Base-by-base conservation (phyloP, 371 early-diverging fungal genomes). In the Apophysomyces ossiformis region DNA sequence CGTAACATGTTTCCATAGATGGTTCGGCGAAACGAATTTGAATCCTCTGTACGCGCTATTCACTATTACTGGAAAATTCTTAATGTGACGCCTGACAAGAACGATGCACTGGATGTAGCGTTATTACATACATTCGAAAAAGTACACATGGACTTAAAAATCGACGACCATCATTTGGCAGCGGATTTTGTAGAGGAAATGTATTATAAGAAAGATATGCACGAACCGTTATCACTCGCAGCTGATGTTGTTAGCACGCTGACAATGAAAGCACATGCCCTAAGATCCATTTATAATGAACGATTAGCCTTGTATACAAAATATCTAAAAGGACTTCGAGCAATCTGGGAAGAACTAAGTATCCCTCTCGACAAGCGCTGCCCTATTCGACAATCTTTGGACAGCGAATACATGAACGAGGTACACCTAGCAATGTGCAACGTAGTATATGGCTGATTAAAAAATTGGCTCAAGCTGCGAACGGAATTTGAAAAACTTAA, bases 41-140 rank as follows among this genome's bases (percentile, higher is more conserved):
- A 72, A 44, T 35, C 32, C 12, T 39, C 58, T 36, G 60, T 62
- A 21, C 66, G 64, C 18, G 43, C 58, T 5, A 72, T 72, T 4
- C 72, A 72, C 38, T 72, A 57, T 58, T 72, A 63, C 37, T 72
- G 72, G 72, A 72, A 57, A 4, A 18, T 68, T 12, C 39, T 72
- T 16, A 66, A 38, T 18, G 39, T 68, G 1, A 18, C 45, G 9
- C 64, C 67, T 9, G 46, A 68, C 36, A 13, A 9, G 15, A 32
- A 58, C 56, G 60, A 72, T 38, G 37, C 58, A 7, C 12, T 68
- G 16, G 68, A 72, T 15, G 37, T 50, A 6, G 62, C 63, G 6
- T 50, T 72, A 8, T 32, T 16, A 36, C 45, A 38, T 16, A 45
- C 67, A 4, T 70, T 60, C 54, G 36, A 56, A 37, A 32, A 18